phyloP scores from a whole-genome alignment of 2,329 filamentous ascomycete genomes.

The Teratosphaeriaceae sp. region DNA sequence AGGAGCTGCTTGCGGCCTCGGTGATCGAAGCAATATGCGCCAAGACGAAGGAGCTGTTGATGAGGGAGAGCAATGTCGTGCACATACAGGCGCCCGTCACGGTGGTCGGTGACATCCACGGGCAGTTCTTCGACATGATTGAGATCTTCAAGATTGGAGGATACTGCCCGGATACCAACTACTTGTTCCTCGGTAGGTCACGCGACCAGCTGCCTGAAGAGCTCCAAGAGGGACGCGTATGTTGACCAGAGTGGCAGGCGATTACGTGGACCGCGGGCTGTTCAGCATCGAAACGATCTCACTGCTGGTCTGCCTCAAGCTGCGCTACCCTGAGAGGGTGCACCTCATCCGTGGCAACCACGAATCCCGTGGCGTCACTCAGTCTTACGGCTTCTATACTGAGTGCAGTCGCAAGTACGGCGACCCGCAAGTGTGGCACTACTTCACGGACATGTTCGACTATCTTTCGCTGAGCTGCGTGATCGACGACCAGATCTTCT shows the following conservation, averaged over 20 bases:
- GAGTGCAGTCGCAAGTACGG: slow-evolving; percentile 98
- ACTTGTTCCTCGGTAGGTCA: slow-evolving; percentile 79
- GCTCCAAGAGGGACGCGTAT: not conserved
- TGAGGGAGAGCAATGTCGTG: slow-evolving; percentile 99
- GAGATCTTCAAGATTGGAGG: slow-evolving; percentile 99
- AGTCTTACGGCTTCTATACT: slow-evolving; percentile 98
- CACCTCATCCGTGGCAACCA: slow-evolving; percentile 97
- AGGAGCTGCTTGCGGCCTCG: slow-evolving; percentile 92
- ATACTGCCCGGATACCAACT: slow-evolving; percentile 96
- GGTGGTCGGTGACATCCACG: slow-evolving; percentile 96
- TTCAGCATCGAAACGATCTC: slow-evolving; percentile 99
- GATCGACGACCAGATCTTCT: slow-evolving; percentile 98
- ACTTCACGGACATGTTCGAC: slow-evolving; percentile 99
- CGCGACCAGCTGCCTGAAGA: slow-evolving; percentile 13
- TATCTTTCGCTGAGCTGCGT: slow-evolving; percentile 94
- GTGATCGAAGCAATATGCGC: slow-evolving; percentile 99
- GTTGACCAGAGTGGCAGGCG: slow-evolving; percentile 7
- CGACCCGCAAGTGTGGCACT: slow-evolving; percentile 98
- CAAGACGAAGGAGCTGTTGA: slow-evolving; percentile 96
- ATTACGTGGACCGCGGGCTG: slow-evolving; percentile 93
- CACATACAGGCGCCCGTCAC: slow-evolving; percentile 94
- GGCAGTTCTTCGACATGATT: slow-evolving; percentile 97
- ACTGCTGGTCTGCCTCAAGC: slow-evolving; percentile 90
- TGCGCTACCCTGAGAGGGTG: slow-evolving; percentile 92
- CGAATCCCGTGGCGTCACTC: slow-evolving; percentile 93